Base-by-base conservation (phyloP, 2,329 filamentous ascomycete genomes). In the Pyrenophora seminiperda region DNA sequence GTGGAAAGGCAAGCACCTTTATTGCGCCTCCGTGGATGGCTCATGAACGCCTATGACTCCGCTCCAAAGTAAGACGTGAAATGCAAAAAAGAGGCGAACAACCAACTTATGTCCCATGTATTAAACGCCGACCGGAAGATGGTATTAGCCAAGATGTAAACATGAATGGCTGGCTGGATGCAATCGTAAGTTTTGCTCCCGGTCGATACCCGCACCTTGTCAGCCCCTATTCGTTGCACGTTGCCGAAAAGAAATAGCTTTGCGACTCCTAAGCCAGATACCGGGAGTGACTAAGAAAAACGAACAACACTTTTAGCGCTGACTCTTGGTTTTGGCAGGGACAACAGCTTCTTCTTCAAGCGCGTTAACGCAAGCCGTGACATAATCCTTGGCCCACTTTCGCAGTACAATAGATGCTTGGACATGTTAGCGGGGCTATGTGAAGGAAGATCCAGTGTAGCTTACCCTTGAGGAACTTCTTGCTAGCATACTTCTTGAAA, bases 401-500 rank as follows among this genome's bases (percentile, higher is more conserved):
- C 93, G 90, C 29, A 92, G 89, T 54, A 96, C 81, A 65, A 97
- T 91, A 19, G 93, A 97, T 64, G 91, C 92, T 96, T 51, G 10
- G 14, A 5, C 3, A 20, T 36, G 47, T 66, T 56, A 68, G 62
- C 45, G 15, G 5, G 5, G 7, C 31, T 9, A 11, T 4, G 11
- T 20, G 4, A 29, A 20, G 24, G 5, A 2, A 24, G 17, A 29
- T 13, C 14, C 19, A 47, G 82, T 20, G n/a, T 27, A 17, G 22
- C 47, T 77, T 85, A 96, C 93, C 92, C 80, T 99, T 99, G 66
- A 97, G 79, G 78, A 97, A 99, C 78, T 96, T 97, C 82, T 97
- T 99, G 84, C 91, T 96, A 48, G 94, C 94, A 74, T 99, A 99
- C 77, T 99, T 99, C 84, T 96, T 96, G 83, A 97, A 97, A 81